Evolutionary conservation across 768 basidiomycete species (phyloP), one percentile per base, ranked within the genome.

Genomic region (Lactarius tabidus): DNA sequence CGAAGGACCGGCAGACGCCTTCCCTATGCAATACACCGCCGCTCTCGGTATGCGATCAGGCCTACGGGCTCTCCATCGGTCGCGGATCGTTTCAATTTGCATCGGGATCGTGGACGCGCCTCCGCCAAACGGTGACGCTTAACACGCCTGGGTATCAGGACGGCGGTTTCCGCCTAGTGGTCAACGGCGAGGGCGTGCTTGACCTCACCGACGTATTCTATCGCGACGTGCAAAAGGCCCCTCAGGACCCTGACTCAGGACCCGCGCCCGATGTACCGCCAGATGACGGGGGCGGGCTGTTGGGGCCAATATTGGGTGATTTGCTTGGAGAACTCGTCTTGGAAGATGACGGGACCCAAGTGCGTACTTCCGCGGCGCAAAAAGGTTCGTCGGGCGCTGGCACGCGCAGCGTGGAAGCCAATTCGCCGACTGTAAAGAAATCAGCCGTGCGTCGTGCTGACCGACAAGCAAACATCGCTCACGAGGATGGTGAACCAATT

Each of bases 81-180:
- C 82, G 91, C 7, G 90, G 90, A 0, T 79, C 87, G 0, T 93
- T 91, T 78, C 71, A 63, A 1, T 93, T 85, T 75, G 71, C 77
- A 0, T 68, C 75, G 3, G 91, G 90, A 0, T 77, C 73, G 43
- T 94, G 91, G 91, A 92, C 91, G 48, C 82, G 77, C 39, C 77
- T 93, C 26, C 70, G 72, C n/a, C 91, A 93, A 73, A 87, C 83
- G 1, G 84, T 93, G 28, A 71, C 74, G 45, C 79, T 93, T 59
- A 93, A 93, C 70, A 89, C 87, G 0, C 90, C 90, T 0, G 91
- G 91, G 7, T 58, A 76, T 65, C 84, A 82, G 65, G 83, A 93
- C 69, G 91, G 91, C 3, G 71, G 69, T 0, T 91, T 93, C 72
- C 71, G 72, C 23, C 79, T 93, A 12, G 79, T 83, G 38, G 86